Evolutionary conservation across 495 filamentous ascomycete species (phyloP), one percentile per base, ranked within the genome.

Genomic region (Penicillium pulvis): DNA sequence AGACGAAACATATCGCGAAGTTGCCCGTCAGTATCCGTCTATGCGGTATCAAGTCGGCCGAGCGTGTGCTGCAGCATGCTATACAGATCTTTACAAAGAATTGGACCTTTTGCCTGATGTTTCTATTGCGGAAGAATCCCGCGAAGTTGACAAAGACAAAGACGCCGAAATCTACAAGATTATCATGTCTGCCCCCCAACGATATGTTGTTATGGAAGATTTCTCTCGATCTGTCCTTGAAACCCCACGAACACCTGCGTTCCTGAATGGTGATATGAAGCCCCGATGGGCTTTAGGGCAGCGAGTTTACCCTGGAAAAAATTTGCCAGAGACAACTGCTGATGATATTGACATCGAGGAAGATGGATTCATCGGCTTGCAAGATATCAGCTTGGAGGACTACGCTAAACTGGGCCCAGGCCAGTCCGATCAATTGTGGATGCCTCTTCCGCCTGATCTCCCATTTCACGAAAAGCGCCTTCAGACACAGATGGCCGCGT

Each of bases 1-100:
- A 12, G 74, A 78, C 61, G 60, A 68, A 26, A 76, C 76, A 7
- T 71, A 69, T 43, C 63, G 69, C 9, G 39, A 39, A 26, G 51
- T 75, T 43, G 58, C 45, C 49, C 49, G 39, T 50, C 60, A 41
- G 24, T 65, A 56, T 56, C 55, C 52, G 17, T 56, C 55, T 51
- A 61, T 60, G 39, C 63, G 41, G 42, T 71, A 52, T 52, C 54
- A 71, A 53, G 61, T 67, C n/a, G 63, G 57, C 48, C 60, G 63
- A 28, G 68, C 66, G 8, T 69, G 63, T 64, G 68, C 68, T 63
- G 60, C 52, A 44, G 68, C 66, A 26, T 56, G 61, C 24, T 71
- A 71, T 60, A 59, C 58, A 17, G 57, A 69, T 51, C 52, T 69
- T 20, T 68, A 71, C 54, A 58, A 63, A 47, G 68, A 71, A 57